Conservation (phyloP, 78 protist species). For the Cyanophora paradoxa region DNA sequence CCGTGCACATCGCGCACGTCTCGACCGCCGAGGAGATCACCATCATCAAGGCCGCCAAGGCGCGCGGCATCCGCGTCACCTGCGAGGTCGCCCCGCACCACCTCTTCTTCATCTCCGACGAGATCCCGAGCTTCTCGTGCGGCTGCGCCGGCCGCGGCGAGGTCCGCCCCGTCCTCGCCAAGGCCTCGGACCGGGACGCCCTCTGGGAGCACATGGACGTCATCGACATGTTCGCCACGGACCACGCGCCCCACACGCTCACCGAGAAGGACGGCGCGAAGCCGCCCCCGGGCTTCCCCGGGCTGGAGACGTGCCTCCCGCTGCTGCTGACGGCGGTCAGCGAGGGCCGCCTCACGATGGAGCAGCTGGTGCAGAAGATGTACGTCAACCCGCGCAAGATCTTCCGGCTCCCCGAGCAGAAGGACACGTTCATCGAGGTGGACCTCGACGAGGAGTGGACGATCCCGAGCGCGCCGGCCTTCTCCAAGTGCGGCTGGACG, state of each 20-base stretch:
- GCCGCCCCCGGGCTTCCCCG: slow-evolving; percentile 69
- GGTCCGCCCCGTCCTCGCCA: slow-evolving; percentile 43
- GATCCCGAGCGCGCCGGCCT: slow-evolving; percentile 3
- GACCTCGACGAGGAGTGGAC: slow-evolving; percentile 56
- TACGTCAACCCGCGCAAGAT: slow-evolving; percentile 29
- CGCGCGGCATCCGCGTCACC: slow-evolving; percentile 49
- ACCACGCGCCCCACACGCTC: slow-evolving; percentile 63
- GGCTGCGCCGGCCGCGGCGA: slow-evolving; percentile 36
- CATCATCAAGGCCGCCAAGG: slow-evolving; percentile 56
- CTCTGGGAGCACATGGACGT: slow-evolving; percentile 65
- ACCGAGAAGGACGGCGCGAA: slow-evolving; percentile 44
- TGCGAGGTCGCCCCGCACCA: slow-evolving; percentile 60
- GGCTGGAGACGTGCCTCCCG: slow-evolving; percentile 55
- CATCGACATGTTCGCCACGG: slow-evolving; percentile 66
- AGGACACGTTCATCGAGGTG: slow-evolving; percentile 51
- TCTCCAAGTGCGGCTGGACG: slow-evolving; percentile 16
- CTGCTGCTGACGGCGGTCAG: slow-evolving; percentile 53
- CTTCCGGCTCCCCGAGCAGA: slow-evolving; percentile 49
- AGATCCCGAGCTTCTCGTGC: slow-evolving; percentile 24
- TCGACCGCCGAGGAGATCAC: slow-evolving; percentile 42
- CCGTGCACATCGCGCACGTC: slow-evolving; percentile 49
- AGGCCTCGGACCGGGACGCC: slow-evolving; percentile 38
- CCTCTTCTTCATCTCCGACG: slow-evolving; percentile 6
- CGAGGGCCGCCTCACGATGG: slow-evolving; percentile 52
- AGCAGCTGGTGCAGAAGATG: slow-evolving; percentile 13